These are phyloP conservation scores for Viridothelium virens DNA, from an alignment of 495 filamentous ascomycete species.

Conservation along the genomic window DNA sequence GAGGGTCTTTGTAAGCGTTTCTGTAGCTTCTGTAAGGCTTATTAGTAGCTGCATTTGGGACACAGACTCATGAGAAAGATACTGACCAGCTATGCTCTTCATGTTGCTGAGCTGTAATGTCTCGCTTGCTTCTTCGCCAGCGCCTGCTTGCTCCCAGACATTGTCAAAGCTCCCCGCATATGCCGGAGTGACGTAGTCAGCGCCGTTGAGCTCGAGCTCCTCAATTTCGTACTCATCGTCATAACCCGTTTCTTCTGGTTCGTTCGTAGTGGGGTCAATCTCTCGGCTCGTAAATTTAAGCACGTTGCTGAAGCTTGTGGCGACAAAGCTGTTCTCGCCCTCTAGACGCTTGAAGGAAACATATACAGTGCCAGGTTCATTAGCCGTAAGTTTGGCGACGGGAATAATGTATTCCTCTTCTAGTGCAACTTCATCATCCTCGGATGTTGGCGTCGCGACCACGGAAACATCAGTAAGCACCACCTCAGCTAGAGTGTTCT, in stretches of 20 bases:
- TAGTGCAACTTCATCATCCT: constrained; percentile 51
- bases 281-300: constrained; percentile 97
- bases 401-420: constrained; percentile 93
- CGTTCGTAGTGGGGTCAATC: constrained; percentile 88
- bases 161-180: constrained; percentile 94
- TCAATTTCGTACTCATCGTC: constrained; percentile 97
- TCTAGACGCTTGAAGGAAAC: constrained; percentile 82
- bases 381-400: constrained; percentile 66
- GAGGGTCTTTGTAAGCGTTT: constrained; percentile 76
- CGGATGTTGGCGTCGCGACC: constrained; percentile 63
- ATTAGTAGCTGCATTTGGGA: constrained; percentile 1
- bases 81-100: constrained; percentile 87
- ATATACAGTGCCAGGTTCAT: constrained; percentile 86
- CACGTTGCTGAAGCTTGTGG: constrained; percentile 78
- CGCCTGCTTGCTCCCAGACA: constrained; percentile 88
- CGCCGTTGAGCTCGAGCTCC: constrained; percentile 82
- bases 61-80: constrained; percentile 13
- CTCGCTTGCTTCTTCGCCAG: constrained; percentile 79
- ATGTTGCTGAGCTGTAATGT: constrained; percentile 82
- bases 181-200: constrained; percentile 86
- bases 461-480: constrained; percentile 87
- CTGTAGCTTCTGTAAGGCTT: constrained; percentile 68
- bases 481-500: constrained; percentile 89
- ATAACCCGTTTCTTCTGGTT: constrained; percentile 87
- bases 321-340: constrained; percentile 62